Evolutionary conservation across 1,284 basidiomycete species (phyloP).

Genomic region (Ustilago curta): DNA sequence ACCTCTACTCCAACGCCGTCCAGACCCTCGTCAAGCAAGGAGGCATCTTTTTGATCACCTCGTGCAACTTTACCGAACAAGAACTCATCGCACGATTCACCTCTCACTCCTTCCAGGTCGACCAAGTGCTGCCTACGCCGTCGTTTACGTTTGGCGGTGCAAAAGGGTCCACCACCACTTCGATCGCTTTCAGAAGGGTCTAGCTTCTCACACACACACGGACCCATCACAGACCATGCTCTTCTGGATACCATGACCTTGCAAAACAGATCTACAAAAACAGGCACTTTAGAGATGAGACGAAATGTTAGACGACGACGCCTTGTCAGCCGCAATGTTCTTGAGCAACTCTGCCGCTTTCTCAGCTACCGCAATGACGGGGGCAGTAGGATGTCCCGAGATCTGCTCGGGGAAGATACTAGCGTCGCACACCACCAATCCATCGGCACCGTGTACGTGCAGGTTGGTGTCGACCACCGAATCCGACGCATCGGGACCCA

Average conservation of each 20-base stretch:
- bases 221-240: background rate
- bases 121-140: constrained; percentile 59
- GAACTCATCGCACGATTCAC: constrained; percentile 78
- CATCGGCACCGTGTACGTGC: constrained; percentile 48
- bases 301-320: constrained; percentile 16
- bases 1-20: constrained; percentile 77
- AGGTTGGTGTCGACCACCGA: constrained; percentile 52
- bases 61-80: constrained; percentile 87
- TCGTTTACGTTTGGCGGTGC: constrained; percentile 61
- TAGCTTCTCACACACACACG: background rate
- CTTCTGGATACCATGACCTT: constrained; percentile 1
- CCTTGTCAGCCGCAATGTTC: constrained; percentile 22
- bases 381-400: constrained; percentile 55
- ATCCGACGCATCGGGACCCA: constrained; percentile 32
- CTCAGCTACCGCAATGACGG: constrained; percentile 53
- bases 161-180: constrained; percentile 56
- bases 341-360: constrained; percentile 49
- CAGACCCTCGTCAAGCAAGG: constrained; percentile 73
- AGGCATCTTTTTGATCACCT: constrained; percentile 83
- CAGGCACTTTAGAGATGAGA: constrained; percentile 26
- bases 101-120: constrained; percentile 42
- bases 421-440: constrained; percentile 57
- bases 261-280: background rate
- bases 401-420: constrained; percentile 60
- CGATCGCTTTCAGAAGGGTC: constrained; percentile 47